A percentile compares a stretch with the other conserved stretches of the same genome.
phyloP scores from a whole-genome alignment of 441 rosid genomes.

The Brassica balearica region DNA sequence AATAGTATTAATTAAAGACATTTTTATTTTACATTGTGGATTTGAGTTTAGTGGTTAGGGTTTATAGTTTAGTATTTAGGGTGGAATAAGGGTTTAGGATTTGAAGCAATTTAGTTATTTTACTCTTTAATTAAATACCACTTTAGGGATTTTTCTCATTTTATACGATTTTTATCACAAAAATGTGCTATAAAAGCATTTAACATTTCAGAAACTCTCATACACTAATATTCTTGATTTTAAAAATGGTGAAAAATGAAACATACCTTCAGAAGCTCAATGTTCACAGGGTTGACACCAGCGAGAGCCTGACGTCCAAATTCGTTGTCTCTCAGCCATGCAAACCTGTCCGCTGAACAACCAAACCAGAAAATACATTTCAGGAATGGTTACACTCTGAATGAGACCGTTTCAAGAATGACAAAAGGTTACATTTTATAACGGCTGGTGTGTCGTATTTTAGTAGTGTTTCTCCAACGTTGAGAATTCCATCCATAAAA shows the following conservation, averaged over 20 bases:
- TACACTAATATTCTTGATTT: no score
- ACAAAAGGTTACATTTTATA: slow-evolving; percentile 60
- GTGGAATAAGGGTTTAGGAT: background rate
- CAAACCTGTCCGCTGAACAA: slow-evolving; percentile 80
- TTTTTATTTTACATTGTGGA: background rate
- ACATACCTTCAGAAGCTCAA: no score
- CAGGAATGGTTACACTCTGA: background rate
- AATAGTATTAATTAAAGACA: no score
- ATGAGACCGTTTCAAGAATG: slow-evolving; percentile 8
- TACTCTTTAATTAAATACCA: background rate
- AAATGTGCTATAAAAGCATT: no score
- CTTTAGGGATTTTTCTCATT: no score
- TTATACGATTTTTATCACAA: no score
- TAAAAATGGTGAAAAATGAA: no score
- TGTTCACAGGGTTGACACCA: slow-evolving; percentile 72
- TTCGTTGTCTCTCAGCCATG: slow-evolving; percentile 92
- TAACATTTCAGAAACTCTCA: no score
- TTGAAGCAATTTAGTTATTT: background rate
- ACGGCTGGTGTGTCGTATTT: slow-evolving; percentile 83
- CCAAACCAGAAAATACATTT: slow-evolving; percentile 7
- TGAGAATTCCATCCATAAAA: slow-evolving; percentile 47
- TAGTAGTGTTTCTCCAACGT: slow-evolving; percentile 62
- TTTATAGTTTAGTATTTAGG: background rate
- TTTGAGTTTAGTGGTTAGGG: background rate
- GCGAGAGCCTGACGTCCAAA: slow-evolving; percentile 91